Evolutionary conservation across 2,329 filamentous ascomycete species (phyloP), one percentile per base, ranked within the genome.

Genomic region (Eutypella sp.): DNA sequence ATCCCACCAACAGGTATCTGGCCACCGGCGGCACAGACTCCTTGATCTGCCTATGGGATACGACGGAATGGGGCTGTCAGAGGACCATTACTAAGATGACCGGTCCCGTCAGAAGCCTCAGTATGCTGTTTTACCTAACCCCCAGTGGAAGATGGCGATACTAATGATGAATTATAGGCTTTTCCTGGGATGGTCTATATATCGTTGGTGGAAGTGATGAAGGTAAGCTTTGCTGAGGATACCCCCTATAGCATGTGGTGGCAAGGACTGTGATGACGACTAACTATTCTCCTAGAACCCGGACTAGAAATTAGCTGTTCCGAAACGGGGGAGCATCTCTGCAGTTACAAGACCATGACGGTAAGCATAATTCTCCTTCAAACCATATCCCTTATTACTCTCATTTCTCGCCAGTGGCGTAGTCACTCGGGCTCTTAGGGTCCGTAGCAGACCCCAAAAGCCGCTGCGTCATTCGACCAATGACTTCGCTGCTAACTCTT

Each of bases 151-250:
- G 34, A 13, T 24, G 8, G 29, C 13, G 24, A 24, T 54, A 47
- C 54, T 65, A 48, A 66, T 50, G 33, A 47, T 42, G 43, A 34
- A 39, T 6, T 27, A 11, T 38, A 81, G 83, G 84, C 59, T 92
- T 91, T 61, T 86, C 81, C 15, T 91, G 87, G 65, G 87, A 91
- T 57, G 87, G 87, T 1, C 83, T 79, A 57, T 92, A 84, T 59
- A 69, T 91, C 20, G 81, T 84, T 2, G 86, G 82, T 9, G 87
- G 86, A 18, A 86, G 84, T 47, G 86, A 89, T 45, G 85, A 89
- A 66, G 84, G 81, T 72, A 66, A 61, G 68, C 44, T 7, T 22
- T 5, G 5, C 20, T 7, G 11, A 39, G 5, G 23, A 37, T 49
- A 6, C 11, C 29, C 11, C 16, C 11, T 4, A 33, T 15, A 33